phyloP scores from a whole-genome alignment of 1,284 basidiomycete genomes.

The Ceratobasidium papillatum region DNA sequence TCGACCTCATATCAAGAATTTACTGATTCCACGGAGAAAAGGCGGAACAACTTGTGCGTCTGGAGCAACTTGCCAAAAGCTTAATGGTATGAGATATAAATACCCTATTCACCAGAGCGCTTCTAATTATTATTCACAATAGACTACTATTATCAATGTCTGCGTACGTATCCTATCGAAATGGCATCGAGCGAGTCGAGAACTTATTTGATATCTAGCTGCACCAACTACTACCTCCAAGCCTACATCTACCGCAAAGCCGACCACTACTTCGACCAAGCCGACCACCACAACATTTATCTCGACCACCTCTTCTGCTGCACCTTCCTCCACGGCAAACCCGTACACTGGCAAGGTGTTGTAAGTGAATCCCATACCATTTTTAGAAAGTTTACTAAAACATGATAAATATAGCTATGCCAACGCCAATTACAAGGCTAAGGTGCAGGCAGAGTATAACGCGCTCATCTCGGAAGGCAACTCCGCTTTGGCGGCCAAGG shows the following conservation, averaged over 20 bases:
- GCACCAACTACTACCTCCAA: not conserved
- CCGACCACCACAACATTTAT: not conserved
- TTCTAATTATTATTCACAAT: not conserved
- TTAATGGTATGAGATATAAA: not conserved
- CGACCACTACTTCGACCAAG: not conserved
- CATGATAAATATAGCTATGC: not conserved
- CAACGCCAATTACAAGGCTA: constrained; percentile 10
- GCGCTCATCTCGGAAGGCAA: constrained; percentile 18
- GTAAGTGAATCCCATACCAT: not conserved
- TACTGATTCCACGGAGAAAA: not conserved
- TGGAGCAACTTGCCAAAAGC: not conserved
- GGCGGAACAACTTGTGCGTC: constrained; percentile 17
- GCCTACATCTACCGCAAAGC: not conserved
- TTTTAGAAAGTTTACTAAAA: not conserved
- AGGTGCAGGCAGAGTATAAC: constrained; percentile 25
- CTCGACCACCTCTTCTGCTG: not conserved
- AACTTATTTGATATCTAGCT: not conserved
- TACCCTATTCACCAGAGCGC: not conserved
- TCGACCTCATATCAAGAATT: not conserved
- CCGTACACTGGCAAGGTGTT: constrained; percentile 16
- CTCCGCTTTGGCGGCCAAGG: constrained; percentile 17
- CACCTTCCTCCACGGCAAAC: not conserved
- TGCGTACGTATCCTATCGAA: not conserved
- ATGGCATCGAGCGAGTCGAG: not conserved
- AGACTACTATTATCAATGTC: constrained; percentile 24